Evolutionary conservation across 257 asterid species (phyloP).

Genomic region (Lavandula angustifolia): DNA sequence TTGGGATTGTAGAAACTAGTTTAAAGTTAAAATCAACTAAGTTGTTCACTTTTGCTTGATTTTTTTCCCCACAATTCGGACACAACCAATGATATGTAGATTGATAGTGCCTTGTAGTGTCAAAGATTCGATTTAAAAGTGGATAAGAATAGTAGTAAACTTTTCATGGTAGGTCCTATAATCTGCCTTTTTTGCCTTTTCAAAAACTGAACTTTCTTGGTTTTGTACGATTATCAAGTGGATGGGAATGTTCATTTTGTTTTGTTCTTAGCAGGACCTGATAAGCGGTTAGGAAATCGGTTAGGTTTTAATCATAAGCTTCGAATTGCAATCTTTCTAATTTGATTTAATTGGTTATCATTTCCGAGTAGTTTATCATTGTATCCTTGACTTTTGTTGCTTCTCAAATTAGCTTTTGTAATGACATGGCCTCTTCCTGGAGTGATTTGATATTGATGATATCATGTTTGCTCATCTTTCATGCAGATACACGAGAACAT

Average conservation of each 20-base stretch:
- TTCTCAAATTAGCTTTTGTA: conserved; percentile 17
- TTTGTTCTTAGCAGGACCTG: background rate
- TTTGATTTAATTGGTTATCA: background rate
- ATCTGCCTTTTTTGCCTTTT: background rate
- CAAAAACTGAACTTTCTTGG: background rate
- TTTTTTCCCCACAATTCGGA: background rate
- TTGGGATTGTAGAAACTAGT: background rate
- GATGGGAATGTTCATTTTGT: background rate
- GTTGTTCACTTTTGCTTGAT: conserved; percentile 1
- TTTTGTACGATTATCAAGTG: background rate
- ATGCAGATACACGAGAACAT: conserved; percentile 77
- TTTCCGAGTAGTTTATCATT: conserved; percentile 9
- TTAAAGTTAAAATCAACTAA: conserved; percentile 1
- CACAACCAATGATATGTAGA: background rate
- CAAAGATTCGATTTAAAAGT: background rate
- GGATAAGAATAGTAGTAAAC: conserved; percentile 16
- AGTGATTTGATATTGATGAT: conserved; percentile 24
- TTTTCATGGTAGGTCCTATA: background rate
- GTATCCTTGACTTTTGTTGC: conserved; percentile 20
- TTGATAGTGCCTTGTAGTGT: background rate
- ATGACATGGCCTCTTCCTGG: conserved; percentile 19
- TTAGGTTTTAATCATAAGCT: too few species aligned
- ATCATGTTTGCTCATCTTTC: conserved; percentile 24
- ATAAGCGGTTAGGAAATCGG: background rate
- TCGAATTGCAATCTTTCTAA: background rate